These are phyloP conservation scores for Cylindrodendrum hubeiense DNA, from an alignment of 2,329 filamentous ascomycete species.

Conservation along the genomic window DNA sequence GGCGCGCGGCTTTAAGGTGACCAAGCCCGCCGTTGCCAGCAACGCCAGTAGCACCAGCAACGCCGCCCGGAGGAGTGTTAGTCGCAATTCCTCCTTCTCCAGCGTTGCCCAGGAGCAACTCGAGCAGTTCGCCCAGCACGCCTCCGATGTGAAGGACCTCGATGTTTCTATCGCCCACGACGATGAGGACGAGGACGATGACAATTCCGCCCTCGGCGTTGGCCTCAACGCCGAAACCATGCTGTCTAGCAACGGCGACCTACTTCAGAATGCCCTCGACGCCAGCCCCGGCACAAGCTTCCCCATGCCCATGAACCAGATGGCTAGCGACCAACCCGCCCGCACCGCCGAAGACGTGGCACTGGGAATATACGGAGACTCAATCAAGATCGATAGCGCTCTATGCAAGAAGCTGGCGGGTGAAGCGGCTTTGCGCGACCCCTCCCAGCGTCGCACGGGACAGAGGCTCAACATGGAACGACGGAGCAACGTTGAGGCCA, in stretches of 20 bases:
- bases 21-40: constrained; percentile 50
- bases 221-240: not conserved
- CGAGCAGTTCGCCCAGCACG: constrained; percentile 41
- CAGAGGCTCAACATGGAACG: constrained; percentile 68
- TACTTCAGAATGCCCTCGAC: not conserved
- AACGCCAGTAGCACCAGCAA: not conserved
- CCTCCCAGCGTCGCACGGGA: constrained; percentile 65
- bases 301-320: not conserved
- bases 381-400: constrained; percentile 64
- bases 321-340: not conserved
- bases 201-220: constrained; percentile 3
- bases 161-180: not conserved
- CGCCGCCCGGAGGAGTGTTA: constrained; percentile 2
- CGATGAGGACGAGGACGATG: constrained; percentile 3
- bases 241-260: constrained; percentile 5
- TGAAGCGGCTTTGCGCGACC: constrained; percentile 62
- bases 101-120: constrained; percentile 47
- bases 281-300: not conserved
- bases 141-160: not conserved
- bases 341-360: constrained; percentile 62
- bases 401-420: constrained; percentile 66
- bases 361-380: constrained; percentile 59
- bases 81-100: constrained; percentile 34
- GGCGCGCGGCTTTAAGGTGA: constrained; percentile 57
- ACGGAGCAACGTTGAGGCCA: constrained; percentile 70